Evolutionary conservation across 1,284 basidiomycete genomes (phyloP).

Genomic region (Tetrapyrgos nigripes): DNA sequence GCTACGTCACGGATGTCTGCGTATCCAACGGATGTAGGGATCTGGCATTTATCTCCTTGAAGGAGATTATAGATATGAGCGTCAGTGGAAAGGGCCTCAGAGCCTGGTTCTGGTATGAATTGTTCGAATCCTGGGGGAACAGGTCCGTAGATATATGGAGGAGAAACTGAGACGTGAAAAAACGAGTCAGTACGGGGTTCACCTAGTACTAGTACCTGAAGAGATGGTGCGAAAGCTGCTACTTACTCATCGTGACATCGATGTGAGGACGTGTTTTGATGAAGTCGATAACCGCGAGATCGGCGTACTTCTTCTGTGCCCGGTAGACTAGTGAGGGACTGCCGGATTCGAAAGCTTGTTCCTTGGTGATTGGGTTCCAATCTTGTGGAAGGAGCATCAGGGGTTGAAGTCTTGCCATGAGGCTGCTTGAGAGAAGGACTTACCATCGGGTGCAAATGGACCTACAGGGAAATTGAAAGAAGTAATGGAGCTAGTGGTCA

Average conservation of each 20-base stretch:
- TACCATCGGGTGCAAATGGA: no score
- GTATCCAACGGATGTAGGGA: slow-evolving; percentile 7
- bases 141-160: slow-evolving; percentile 34
- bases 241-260: slow-evolving; percentile 32
- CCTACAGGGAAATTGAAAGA: no score
- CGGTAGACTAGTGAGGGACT: slow-evolving; percentile 17
- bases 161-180: slow-evolving; percentile 27
- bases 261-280: slow-evolving; percentile 26
- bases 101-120: slow-evolving; percentile 21
- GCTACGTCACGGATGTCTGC: slow-evolving; percentile 32
- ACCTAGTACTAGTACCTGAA: no score
- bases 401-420: no score
- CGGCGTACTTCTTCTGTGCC: slow-evolving; percentile 28
- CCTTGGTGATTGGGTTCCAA: slow-evolving; percentile 23
- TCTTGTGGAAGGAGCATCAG: no score
- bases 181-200: not conserved
- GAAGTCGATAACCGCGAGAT: slow-evolving; percentile 25
- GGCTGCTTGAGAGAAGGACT: no score
- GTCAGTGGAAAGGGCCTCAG: slow-evolving; percentile 24
- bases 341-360: slow-evolving; percentile 16
- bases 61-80: slow-evolving; percentile 24
- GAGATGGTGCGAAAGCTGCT: not conserved
- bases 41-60: slow-evolving; percentile 5
- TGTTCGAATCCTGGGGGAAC: slow-evolving; percentile 23
- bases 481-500: no score